A percentile compares a stretch with the other conserved stretches of the same genome.
These are phyloP conservation scores for Paramyrothecium sp. DNA, from an alignment of 2,329 filamentous ascomycete genomes.

Conservation along the genomic window DNA sequence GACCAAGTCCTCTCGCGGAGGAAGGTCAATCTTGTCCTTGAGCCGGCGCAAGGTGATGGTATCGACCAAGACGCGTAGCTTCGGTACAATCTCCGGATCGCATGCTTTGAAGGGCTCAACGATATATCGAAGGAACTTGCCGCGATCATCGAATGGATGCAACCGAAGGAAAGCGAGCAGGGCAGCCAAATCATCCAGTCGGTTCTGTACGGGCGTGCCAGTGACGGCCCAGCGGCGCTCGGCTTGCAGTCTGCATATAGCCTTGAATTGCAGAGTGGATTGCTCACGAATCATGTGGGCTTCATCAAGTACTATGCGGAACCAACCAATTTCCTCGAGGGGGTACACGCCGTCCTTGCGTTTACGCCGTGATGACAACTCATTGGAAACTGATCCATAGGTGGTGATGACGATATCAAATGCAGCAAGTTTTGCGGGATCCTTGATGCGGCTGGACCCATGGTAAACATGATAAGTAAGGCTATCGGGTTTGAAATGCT, in stretches of 20 bases:
- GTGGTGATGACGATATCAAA: constrained; percentile 90
- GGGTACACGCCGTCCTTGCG: constrained; percentile 61
- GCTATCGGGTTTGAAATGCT: constrained; percentile 66
- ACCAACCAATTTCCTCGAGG: constrained; percentile 81
- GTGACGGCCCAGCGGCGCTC: constrained; percentile 95
- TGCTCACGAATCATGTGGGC: constrained; percentile 92
- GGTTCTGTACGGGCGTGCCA: constrained; percentile 92
- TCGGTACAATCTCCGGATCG: constrained; percentile 79
- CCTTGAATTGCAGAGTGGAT: constrained; percentile 77
- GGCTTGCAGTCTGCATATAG: constrained; percentile 76
- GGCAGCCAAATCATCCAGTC: constrained; percentile 84
- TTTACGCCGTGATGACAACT: constrained; percentile 65
- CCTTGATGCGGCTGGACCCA: constrained; percentile 71
- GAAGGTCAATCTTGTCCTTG: constrained; percentile 87
- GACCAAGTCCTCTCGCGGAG: constrained; percentile 69
- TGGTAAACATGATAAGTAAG: constrained; percentile 84
- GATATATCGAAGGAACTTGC: constrained; percentile 76
- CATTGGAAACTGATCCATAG: constrained; percentile 83
- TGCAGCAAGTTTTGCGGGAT: constrained; percentile 64
- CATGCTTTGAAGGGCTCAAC: constrained; percentile 83
- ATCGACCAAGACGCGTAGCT: constrained; percentile 85
- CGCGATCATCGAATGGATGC: constrained; percentile 78
- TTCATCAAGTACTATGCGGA: constrained; percentile 90
- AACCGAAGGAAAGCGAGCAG: constrained; percentile 83
- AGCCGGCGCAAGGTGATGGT: constrained; percentile 90